Conservation (phyloP, 495 filamentous ascomycete species). For the Podospora pseudopauciseta region DNA sequence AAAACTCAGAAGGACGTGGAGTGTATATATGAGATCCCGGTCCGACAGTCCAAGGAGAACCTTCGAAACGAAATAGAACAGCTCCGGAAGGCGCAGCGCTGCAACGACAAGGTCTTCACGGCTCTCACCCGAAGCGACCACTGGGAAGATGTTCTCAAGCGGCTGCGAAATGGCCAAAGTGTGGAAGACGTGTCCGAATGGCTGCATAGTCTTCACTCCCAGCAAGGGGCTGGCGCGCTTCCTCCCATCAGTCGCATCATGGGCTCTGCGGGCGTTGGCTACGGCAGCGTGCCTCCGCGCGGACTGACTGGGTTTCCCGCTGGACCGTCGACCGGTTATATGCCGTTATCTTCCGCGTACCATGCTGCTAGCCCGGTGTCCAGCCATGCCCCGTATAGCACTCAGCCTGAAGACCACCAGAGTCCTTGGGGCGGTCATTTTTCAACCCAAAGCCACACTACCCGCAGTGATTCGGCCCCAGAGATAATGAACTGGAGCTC, state of each 20-base stretch:
- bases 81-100: constrained; percentile 45
- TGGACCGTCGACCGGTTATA: constrained; percentile 12
- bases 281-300: background rate
- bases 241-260: constrained; percentile 18
- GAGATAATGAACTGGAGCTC: constrained; percentile 39
- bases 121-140: constrained; percentile 43
- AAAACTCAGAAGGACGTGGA: constrained; percentile 44
- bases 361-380: constrained; percentile 21
- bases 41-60: constrained; percentile 53
- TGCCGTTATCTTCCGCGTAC: constrained; percentile 10
- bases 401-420: constrained; percentile 37
- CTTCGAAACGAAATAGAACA: constrained; percentile 50
- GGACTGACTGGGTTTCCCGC: constrained; percentile 12
- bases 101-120: constrained; percentile 44
- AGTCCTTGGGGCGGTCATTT: constrained; percentile 42
- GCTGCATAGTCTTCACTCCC: constrained; percentile 31
- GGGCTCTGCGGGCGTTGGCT: background rate
- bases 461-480: constrained; percentile 38
- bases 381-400: constrained; percentile 15
- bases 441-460: constrained; percentile 37
- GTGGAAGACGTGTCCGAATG: constrained; percentile 48
- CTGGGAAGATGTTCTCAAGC: constrained; percentile 47
- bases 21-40: constrained; percentile 52
- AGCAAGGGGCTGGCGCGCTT: constrained; percentile 11
- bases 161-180: constrained; percentile 47